These are phyloP conservation scores for Delphinella strobiligena DNA, from an alignment of 2,329 filamentous ascomycete genomes.

Conservation along the genomic window DNA sequence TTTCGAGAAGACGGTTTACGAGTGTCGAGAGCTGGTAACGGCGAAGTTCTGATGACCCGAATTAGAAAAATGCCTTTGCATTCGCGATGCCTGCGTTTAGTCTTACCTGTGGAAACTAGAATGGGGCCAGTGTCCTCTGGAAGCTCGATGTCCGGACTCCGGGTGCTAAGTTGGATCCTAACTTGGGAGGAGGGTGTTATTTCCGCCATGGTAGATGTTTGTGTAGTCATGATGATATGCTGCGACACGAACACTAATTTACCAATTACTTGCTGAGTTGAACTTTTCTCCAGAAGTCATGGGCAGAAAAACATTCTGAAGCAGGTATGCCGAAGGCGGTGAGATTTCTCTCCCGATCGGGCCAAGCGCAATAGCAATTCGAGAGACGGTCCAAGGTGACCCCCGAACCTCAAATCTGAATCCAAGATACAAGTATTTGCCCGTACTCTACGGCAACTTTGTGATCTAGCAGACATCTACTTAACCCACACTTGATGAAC, in stretches of 20 bases:
- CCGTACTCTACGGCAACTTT: too few species aligned
- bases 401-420: too few species aligned
- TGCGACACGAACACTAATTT: too few species aligned
- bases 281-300: not conserved
- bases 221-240: conserved; percentile 3
- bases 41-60: conserved; percentile 43
- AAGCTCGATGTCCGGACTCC: conserved; percentile 40
- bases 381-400: too few species aligned
- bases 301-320: not conserved
- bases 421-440: too few species aligned
- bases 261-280: not conserved
- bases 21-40: conserved; percentile 50
- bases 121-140: conserved; percentile 44
- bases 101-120: conserved; percentile 43
- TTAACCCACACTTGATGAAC: too few species aligned
- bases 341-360: too few species aligned
- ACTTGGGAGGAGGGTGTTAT: conserved; percentile 29
- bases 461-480: too few species aligned
- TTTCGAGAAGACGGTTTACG: conserved; percentile 48
- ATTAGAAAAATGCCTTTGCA: too few species aligned
- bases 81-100: too few species aligned
- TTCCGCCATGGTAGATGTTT: conserved; percentile 11
- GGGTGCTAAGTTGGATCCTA: conserved; percentile 41
- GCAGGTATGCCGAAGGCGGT: not conserved
- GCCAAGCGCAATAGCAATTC: too few species aligned